Conservation (phyloP, 2,329 filamentous ascomycete species). For the Golovinomyces cichoracearum region DNA sequence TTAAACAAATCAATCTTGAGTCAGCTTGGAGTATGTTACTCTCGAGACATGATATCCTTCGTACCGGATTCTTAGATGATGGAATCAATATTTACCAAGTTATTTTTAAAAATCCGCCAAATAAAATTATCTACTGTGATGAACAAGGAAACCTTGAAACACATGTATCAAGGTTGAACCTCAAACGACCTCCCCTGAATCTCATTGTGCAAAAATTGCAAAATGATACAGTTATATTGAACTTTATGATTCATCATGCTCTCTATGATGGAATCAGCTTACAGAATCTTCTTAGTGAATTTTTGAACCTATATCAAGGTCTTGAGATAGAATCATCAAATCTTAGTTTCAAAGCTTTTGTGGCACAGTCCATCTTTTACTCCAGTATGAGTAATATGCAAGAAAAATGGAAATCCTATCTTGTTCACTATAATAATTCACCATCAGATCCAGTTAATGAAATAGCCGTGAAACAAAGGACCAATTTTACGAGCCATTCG, state of each 20-base stretch:
- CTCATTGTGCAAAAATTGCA: constrained; percentile 7
- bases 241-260: constrained; percentile 53
- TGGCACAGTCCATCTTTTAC: constrained; percentile 19
- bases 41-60: constrained; percentile 32
- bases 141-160: constrained; percentile 1
- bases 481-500: constrained; percentile 21
- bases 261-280: constrained; percentile 72
- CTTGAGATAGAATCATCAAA: constrained; percentile 1
- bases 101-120: constrained; percentile 21
- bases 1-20: constrained; percentile 20
- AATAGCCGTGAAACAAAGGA: constrained; percentile 6
- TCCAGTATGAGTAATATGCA: constrained; percentile 7
- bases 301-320: constrained; percentile 21
- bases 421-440: constrained; percentile 5
- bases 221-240: constrained; percentile 3
- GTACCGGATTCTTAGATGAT: constrained; percentile 32
- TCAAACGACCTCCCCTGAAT: constrained; percentile 9
- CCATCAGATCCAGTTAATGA: constrained; percentile 14
- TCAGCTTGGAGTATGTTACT: constrained; percentile 36
- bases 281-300: constrained; percentile 29
- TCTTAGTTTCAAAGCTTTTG: constrained; percentile 11
- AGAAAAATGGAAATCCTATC: constrained; percentile 21
- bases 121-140: constrained; percentile 14
- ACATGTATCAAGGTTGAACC: constrained; percentile 2
- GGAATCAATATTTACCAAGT: constrained; percentile 36